Evolutionary conservation across 768 basidiomycete species (phyloP).

Genomic region (Trametes elegans): DNA sequence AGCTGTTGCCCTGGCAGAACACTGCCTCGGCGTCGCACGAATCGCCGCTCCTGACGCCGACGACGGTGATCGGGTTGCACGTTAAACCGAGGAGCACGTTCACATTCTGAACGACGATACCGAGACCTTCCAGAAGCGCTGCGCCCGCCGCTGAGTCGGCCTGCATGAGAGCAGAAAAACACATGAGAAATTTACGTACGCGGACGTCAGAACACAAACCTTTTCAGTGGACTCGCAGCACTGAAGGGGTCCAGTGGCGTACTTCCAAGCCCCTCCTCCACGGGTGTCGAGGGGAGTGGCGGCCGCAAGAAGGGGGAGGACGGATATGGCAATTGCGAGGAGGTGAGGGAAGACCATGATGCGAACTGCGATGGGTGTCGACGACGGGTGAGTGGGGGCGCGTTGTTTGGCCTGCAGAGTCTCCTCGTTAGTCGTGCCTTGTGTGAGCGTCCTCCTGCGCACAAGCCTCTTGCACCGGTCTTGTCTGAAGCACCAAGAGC

Average conservation of each 20-base stretch:
- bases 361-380: too few relatives aligned
- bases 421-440: too few relatives aligned
- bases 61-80: constrained; percentile 13
- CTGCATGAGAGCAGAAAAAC: neutral
- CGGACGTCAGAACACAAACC: neutral
- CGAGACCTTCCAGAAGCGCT: constrained; percentile 4
- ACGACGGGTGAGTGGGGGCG: too few relatives aligned
- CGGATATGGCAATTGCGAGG: too few relatives aligned
- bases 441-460: too few relatives aligned
- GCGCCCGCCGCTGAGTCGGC: neutral
- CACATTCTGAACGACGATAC: constrained; percentile 6
- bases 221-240: constrained; percentile 4
- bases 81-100: constrained; percentile 5
- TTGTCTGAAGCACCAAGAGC: too few relatives aligned
- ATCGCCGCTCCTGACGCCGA: constrained; percentile 5
- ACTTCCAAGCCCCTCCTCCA: too few relatives aligned
- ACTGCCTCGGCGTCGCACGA: constrained; percentile 7
- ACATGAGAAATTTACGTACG: neutral
- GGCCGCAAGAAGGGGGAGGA: constrained; percentile 12
- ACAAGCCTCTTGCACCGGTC: too few relatives aligned
- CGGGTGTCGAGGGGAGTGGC: constrained; percentile 12
- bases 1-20: constrained; percentile 13
- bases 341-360: too few relatives aligned
- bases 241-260: constrained; percentile 5
- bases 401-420: too few relatives aligned